Evolutionary conservation across 176 grass and related monocot genomes (phyloP).

Genomic region (Olyra latifolia): DNA sequence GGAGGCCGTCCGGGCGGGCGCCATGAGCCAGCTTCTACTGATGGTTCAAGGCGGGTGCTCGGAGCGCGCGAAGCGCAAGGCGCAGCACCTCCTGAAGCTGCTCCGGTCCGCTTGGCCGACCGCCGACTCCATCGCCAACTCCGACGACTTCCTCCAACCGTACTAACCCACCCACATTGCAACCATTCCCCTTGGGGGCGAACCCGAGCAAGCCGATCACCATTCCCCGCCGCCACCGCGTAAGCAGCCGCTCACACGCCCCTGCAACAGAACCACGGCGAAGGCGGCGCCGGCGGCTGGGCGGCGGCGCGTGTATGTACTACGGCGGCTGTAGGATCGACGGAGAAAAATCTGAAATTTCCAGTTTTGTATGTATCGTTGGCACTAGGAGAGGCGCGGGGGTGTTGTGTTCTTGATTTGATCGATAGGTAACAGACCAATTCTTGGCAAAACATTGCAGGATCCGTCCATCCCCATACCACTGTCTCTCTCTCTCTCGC

Average conservation of each 20-base stretch:
- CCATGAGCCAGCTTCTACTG: conserved; percentile 71
- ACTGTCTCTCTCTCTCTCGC: background rate
- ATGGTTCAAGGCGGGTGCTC: conserved; percentile 96
- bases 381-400: background rate
- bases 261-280: background rate
- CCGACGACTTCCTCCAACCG: conserved; percentile 68
- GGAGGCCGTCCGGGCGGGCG: conserved; percentile 75
- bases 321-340: background rate
- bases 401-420: background rate
- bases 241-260: background rate
- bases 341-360: background rate
- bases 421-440: background rate
- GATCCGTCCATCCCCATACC: background rate
- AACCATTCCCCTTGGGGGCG: background rate
- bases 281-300: background rate
- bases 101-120: conserved; percentile 70
- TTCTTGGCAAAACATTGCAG: background rate
- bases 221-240: no score
- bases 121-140: conserved; percentile 70
- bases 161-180: conserved; percentile 35
- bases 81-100: conserved; percentile 88
- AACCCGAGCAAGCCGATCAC: background rate
- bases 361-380: conserved; percentile 49
- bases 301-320: conserved; percentile 32
- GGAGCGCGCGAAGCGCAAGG: conserved; percentile 89